These are phyloP conservation scores for Saturnispora ahearnii DNA, from an alignment of 805 yeast species.

Conservation along the genomic window DNA sequence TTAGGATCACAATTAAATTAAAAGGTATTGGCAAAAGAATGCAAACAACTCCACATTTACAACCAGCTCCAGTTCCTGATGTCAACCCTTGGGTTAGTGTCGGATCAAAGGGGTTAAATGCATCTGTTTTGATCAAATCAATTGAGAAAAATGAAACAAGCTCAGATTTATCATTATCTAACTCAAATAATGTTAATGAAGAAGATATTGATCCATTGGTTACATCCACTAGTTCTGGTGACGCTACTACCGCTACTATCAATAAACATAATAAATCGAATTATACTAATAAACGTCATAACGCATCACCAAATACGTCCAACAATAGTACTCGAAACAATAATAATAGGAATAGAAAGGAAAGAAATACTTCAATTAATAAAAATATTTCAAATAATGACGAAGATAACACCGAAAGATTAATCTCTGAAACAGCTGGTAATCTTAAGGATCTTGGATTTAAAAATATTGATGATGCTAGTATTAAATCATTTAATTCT, in stretches of 20 bases:
- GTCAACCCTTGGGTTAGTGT: conserved; percentile 20
- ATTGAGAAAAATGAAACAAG: neutral
- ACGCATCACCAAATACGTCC: neutral
- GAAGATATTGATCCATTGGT: neutral
- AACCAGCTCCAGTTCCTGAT: conserved; percentile 26
- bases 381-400: neutral
- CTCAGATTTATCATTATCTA: neutral
- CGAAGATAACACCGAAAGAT: neutral
- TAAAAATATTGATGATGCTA: neutral
- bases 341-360: neutral
- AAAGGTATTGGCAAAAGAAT: neutral
- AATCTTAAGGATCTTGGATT: neutral
- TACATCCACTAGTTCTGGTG: neutral
- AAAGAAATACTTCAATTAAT: neutral
- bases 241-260: neutral
- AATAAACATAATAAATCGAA: neutral
- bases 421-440: neutral
- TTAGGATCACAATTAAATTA: neutral
- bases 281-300: neutral
- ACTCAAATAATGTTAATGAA: neutral
- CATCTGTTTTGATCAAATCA: neutral
- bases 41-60: conserved; percentile 5
- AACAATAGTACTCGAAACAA: neutral
- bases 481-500: neutral
- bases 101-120: conserved; percentile 1